Percentiles rank a stretch among this genome's conserved stretches.
Conservation (phyloP, 805 yeast genomes). For the Starmerella kuoi region DNA sequence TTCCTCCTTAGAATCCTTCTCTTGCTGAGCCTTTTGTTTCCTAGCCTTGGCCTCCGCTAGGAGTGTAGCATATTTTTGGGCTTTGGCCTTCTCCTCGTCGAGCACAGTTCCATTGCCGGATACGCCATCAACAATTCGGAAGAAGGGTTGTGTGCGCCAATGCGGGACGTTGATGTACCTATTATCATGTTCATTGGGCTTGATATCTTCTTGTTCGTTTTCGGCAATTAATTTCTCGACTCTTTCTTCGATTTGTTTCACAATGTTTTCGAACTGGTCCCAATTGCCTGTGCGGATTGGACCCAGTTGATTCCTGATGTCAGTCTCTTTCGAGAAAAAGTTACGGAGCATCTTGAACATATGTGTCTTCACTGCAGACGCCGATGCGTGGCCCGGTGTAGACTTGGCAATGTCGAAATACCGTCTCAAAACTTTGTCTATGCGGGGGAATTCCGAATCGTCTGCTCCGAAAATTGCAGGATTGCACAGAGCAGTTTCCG, state of each 20-base stretch:
- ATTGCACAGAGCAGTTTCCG: slow-evolving; percentile 87
- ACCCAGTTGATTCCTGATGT: slow-evolving; percentile 64
- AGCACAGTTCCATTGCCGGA: slow-evolving; percentile 25
- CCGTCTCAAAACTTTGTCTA: slow-evolving; percentile 71
- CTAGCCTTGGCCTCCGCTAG: slow-evolving; percentile 9
- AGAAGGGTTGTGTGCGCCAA: slow-evolving; percentile 95
- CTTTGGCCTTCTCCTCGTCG: slow-evolving; percentile 12
- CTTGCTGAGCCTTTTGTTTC: not conserved
- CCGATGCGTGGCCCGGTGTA: slow-evolving; percentile 58
- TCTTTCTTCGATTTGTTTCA: slow-evolving; percentile 50
- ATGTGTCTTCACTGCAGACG: slow-evolving; percentile 80
- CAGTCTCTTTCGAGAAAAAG: slow-evolving; percentile 66
- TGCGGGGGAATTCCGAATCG: slow-evolving; percentile 69
- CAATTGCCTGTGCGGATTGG: slow-evolving; percentile 35
- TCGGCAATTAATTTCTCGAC: slow-evolving; percentile 46
- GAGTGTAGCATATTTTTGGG: slow-evolving; percentile 5
- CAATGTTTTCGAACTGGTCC: slow-evolving; percentile 44
- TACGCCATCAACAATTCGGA: slow-evolving; percentile 77
- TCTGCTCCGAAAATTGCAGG: slow-evolving; percentile 74
- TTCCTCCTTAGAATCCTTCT: no score
- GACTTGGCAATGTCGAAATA: slow-evolving; percentile 69
- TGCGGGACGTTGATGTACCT: slow-evolving; percentile 80
- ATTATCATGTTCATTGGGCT: slow-evolving; percentile 34
- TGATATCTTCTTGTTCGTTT: not conserved
- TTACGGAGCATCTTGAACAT: slow-evolving; percentile 75